Base-by-base conservation (phyloP, 2,329 filamentous ascomycete genomes). In the Elsinoe necatrix region DNA sequence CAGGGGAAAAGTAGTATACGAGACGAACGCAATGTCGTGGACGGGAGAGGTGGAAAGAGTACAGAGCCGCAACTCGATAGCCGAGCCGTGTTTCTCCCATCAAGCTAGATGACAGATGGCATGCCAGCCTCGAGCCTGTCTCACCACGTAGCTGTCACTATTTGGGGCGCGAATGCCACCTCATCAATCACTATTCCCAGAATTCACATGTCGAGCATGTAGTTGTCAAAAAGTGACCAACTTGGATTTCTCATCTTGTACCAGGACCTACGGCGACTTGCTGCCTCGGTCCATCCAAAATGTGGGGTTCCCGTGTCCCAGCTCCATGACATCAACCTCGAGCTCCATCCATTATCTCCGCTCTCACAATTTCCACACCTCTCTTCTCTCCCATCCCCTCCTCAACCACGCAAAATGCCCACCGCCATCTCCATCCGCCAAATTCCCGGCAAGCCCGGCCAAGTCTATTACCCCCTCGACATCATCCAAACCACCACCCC, bases 371-470 rank as follows among this genome's bases (percentile, higher is more conserved):
- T 29, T 35, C 43, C 21, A 20, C 11, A 34, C 23, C 45, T 18
- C 25, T 25, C 25, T 25, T 20, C n/a, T 6, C 41, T 20, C 25
- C 27, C 20, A 31, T 57, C 37, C 14, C 23, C 27, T 18, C 14
- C 31, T 42, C 6, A 41, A 52, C 23, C 20, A 23, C 35, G 12
- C 63, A 61, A 47, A 29, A 79, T 77, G 75, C 76, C 76, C 47
- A 73, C 74, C 60, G 78, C 79, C 58, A 79, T 89, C 56, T 79
- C 79, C 23, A 77, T 91, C 61, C 78, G 83, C 65, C 79, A 88
- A 62, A 75, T 86, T 54, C 85, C 89, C 63, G 88, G 87, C 64
- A 92, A 91, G 74, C 90, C 90, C 7, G 90, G 90, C 58, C 77
- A 91, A 71, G 91, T 95, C 61, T 95, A 92, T 74, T 90, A 91